Conservation (phyloP, 257 asterid genomes). For the Penstemon eatonii region DNA sequence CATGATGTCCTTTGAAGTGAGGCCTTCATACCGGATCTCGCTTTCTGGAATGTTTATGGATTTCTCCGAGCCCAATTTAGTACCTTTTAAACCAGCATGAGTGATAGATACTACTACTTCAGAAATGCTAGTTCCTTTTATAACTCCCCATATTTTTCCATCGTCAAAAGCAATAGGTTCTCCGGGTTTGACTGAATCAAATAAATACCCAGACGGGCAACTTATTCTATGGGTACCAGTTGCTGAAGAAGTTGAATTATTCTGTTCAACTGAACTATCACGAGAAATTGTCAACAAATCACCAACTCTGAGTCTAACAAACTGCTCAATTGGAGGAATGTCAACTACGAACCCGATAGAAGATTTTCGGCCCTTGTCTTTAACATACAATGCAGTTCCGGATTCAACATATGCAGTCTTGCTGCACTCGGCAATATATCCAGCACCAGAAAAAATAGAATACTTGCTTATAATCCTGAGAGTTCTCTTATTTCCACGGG, state of each 20-base stretch:
- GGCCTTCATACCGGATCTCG: constrained; percentile 66
- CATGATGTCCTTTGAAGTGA: constrained; percentile 67
- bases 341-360: constrained; percentile 52
- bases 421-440: constrained; percentile 61
- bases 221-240: constrained; percentile 48
- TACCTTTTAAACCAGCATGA: constrained; percentile 64
- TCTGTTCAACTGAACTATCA: constrained; percentile 48
- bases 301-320: constrained; percentile 56
- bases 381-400: constrained; percentile 48
- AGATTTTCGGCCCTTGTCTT: constrained; percentile 44
- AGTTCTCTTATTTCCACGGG: constrained; percentile 52
- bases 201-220: constrained; percentile 68
- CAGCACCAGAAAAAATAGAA: constrained; percentile 61
- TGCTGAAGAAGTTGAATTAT: constrained; percentile 35
- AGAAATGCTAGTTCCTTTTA: constrained; percentile 59
- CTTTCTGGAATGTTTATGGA: constrained; percentile 74
- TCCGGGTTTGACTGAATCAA: constrained; percentile 75
- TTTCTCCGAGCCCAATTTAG: constrained; percentile 71
- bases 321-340: constrained; percentile 60
- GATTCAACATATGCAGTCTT: constrained; percentile 60
- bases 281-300: constrained; percentile 62
- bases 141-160: constrained; percentile 74
- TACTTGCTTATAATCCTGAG: constrained; percentile 50
- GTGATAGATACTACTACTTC: constrained; percentile 68
- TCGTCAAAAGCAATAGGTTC: constrained; percentile 75